Base-by-base conservation (phyloP, 192 early-diverging fungal species). In the Coemansia furcata region DNA sequence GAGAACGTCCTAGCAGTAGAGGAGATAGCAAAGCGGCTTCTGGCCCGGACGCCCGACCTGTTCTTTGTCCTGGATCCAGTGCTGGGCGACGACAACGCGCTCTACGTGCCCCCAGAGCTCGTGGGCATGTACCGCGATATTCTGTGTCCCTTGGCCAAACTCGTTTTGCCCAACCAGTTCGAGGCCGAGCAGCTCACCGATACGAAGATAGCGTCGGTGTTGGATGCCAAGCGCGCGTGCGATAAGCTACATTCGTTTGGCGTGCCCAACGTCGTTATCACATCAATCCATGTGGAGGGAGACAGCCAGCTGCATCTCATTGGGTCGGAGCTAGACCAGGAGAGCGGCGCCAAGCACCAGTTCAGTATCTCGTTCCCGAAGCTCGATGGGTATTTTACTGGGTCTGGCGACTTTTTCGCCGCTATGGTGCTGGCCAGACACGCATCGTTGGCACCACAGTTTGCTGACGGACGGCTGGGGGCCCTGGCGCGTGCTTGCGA, bases 101-200 rank as follows among this genome's bases (percentile, higher is more conserved):
- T 98, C 7, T 98, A 98, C 64, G 93, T 95, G 50, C 85, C 91
- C 0, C 57, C 75, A 40, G 93, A 94, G 47, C 86, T 93, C 11
- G 84, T 98, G 4, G 86, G 85, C 0, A 63, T 95, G 29, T 98
- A 98, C 78, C 86, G 88, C 37, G 77, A 91, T 21, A 79, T 85
- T 14, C 76, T 93, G 52, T 82, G 89, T 63, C 83, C 87, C 9
- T 68, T 89, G 32, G 91, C 94, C 23, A 81, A 91, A 38, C 71
- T 95, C 11, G 76, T 94, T n/a, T 94, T 93, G 17, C 96, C 96
- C 0, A 98, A 98, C 76, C 91, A 89, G 71, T 95, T 93, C 39
- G 96, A 98, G 77, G 90, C 92, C 26, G 91, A 93, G 87, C 65
- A 85, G 54, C 85, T 95, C 1, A 83, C 91, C 0, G 88, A 83